These are phyloP conservation scores for Irpex sp. DNA, from an alignment of 1,284 basidiomycete genomes.

Conservation along the genomic window DNA sequence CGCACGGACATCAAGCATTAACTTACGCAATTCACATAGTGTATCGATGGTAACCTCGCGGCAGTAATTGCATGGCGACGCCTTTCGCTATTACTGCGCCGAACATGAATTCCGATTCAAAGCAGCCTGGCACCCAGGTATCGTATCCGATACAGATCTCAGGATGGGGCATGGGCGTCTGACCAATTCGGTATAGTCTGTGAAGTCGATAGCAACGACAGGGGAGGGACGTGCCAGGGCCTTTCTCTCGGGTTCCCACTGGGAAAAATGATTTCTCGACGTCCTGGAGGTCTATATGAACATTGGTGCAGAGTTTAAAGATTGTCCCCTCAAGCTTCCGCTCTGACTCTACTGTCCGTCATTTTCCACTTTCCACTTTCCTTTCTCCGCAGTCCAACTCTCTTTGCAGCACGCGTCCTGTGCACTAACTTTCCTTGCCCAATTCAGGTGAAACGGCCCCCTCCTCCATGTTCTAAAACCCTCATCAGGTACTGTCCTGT, in stretches of 20 bases:
- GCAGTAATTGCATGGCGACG: constrained; percentile 7
- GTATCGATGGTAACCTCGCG: constrained; percentile 9
- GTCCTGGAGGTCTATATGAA: constrained; percentile 8
- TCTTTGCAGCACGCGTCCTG: constrained; percentile 6
- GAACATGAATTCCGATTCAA: not conserved
- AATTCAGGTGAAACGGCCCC: constrained; percentile 2
- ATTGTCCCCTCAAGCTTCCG: constrained; percentile 5
- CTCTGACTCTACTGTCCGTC: constrained; percentile 2
- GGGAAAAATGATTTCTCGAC: constrained; percentile 8
- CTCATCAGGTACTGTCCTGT: constrained; percentile 23
- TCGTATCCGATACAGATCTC: not conserved
- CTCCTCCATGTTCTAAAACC: constrained; percentile 24
- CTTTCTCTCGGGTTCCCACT: not conserved
- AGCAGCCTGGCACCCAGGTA: not conserved
- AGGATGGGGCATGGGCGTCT: constrained; percentile 1
- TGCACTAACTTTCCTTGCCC: constrained; percentile 14
- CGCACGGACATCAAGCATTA: constrained; percentile 1
- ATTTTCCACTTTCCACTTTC: constrained; percentile 13
- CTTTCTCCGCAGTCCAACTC: constrained; percentile 8
- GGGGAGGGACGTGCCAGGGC: not conserved
- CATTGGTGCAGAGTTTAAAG: constrained; percentile 8
- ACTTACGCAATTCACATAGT: constrained; percentile 3
- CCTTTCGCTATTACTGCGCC: not conserved
- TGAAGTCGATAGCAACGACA: constrained; percentile 10
- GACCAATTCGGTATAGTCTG: constrained; percentile 7